Evolutionary conservation across 169 alveolate species (phyloP), one percentile per base, ranked within the genome.

Genomic region (Sarcocystis neurona): DNA sequence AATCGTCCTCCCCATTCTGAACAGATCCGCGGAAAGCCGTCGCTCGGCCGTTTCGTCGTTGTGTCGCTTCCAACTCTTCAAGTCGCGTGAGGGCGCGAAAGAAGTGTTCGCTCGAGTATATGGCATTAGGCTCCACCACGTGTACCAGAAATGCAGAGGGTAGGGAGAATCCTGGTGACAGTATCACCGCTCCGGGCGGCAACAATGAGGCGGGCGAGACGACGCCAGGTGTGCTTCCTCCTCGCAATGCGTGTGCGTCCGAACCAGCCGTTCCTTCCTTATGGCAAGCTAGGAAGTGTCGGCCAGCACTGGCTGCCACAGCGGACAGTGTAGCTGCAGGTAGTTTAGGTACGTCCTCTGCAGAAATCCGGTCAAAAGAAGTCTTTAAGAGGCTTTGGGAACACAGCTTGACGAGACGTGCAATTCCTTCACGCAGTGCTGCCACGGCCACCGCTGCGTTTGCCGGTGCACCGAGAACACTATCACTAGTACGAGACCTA

Each of bases 151-250:
- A 79, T 20, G 20, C 20, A 50, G 72, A 37, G 37, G 72, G 72
- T 48, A 50, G 32, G 39, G 32, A 20, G 34, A 79, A 79, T 0
- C 87, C 87, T 4, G 87, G 87, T 10, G 87, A 30, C 34, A 79
- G 48, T 58, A 79, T 20, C 8, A 79, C 72, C 27, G 87, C 87
- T 50, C 87, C 87, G 3, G 87, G 87, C 20, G 72, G 87, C 75
- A 48, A 34, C 50, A 79, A 53, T 15, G 66, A 53, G 66, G 23
- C 12, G 30, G 66, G 66, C 30, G 66, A 53, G 30, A 23, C 23
- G 30, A 53, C 66, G 12, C 23, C 66, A 53, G 23, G 23, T 53
- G 66, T 53, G 66, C 23, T 53, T 23, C 30, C 12, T 15, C 66
- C 66, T 53, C 30, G 66, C 12, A 53, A 15, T n/a, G n/a, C 12